Conservation (phyloP, 2,329 filamentous ascomycete species). For the Sodiomyces alkalinus region DNA sequence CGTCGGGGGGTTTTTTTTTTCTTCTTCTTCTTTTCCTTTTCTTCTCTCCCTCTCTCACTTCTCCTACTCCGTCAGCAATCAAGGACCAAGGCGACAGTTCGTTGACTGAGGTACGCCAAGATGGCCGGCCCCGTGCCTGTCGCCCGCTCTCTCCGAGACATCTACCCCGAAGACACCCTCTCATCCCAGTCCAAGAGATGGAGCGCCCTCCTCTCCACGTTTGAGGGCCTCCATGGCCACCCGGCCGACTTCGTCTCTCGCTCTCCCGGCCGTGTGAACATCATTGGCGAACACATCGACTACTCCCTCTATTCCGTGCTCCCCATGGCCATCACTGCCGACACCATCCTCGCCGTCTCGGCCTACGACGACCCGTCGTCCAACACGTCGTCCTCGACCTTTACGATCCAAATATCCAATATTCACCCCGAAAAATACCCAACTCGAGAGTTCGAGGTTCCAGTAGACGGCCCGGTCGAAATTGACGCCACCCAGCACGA, state of each 20-base stretch:
- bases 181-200: conserved; percentile 57
- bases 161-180: conserved; percentile 66
- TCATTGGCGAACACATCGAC: conserved; percentile 98
- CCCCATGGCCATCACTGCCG: conserved; percentile 87
- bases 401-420: conserved; percentile 66
- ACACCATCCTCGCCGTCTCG: conserved; percentile 73
- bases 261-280: conserved; percentile 89
- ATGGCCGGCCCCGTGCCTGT: conserved; percentile 55
- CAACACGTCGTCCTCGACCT: conserved; percentile 37
- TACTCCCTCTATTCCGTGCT: conserved; percentile 94
- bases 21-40: too few species aligned
- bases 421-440: conserved; percentile 63
- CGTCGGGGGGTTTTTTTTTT: too few species aligned
- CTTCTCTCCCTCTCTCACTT: conserved; percentile 1
- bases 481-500: conserved; percentile 79
- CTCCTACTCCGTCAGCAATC: conserved; percentile 2
- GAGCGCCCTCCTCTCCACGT: conserved; percentile 55
- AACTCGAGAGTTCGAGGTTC: conserved; percentile 57
- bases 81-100: conserved; percentile 6
- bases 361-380: conserved; percentile 29
- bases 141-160: conserved; percentile 58
- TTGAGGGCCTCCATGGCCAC: conserved; percentile 54
- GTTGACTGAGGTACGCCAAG: too few species aligned
- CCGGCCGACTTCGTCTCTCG: conserved; percentile 69
- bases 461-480: conserved; percentile 44